phyloP scores from a whole-genome alignment of 177 flowering plant species.

The Vitis hybrid region DNA sequence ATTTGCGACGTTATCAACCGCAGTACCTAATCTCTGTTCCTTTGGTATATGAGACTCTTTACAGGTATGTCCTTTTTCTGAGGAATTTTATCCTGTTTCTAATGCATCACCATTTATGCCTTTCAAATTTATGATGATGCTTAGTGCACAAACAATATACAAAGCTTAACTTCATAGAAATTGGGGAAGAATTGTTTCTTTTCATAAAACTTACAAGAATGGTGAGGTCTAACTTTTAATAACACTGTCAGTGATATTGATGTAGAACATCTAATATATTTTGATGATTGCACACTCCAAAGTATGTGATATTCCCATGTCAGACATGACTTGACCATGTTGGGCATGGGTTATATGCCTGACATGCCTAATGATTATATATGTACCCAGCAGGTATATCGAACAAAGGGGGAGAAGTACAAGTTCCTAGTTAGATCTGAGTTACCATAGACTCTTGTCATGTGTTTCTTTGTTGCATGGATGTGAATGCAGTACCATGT shows the following conservation, averaged over 20 bases:
- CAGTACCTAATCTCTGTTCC: constrained; percentile 88
- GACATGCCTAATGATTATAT: too few relatives aligned
- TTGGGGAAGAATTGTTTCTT: neutral
- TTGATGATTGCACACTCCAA: neutral
- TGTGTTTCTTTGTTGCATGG: too few relatives aligned
- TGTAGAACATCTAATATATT: neutral
- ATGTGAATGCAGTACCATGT: too few relatives aligned
- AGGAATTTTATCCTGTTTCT: neutral
- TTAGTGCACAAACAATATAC: too few relatives aligned
- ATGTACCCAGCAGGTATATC: too few relatives aligned
- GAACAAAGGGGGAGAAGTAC: too few relatives aligned
- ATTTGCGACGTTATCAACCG: constrained; percentile 74
- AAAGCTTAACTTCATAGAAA: neutral
- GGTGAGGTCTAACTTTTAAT: neutral
- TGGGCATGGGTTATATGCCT: too few relatives aligned
- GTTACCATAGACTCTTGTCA: too few relatives aligned
- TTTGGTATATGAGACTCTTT: constrained; percentile 82
- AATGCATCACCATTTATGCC: neutral
- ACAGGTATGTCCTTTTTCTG: constrained; percentile 57
- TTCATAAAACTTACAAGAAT: neutral
- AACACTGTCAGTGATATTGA: neutral
- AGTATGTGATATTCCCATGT: too few relatives aligned
- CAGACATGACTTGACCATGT: too few relatives aligned
- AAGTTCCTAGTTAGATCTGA: too few relatives aligned
- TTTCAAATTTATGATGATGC: too few relatives aligned